These are phyloP conservation scores for Pseudogymnoascus sp. DNA, from an alignment of 2,329 filamentous ascomycete genomes.

Conservation along the genomic window DNA sequence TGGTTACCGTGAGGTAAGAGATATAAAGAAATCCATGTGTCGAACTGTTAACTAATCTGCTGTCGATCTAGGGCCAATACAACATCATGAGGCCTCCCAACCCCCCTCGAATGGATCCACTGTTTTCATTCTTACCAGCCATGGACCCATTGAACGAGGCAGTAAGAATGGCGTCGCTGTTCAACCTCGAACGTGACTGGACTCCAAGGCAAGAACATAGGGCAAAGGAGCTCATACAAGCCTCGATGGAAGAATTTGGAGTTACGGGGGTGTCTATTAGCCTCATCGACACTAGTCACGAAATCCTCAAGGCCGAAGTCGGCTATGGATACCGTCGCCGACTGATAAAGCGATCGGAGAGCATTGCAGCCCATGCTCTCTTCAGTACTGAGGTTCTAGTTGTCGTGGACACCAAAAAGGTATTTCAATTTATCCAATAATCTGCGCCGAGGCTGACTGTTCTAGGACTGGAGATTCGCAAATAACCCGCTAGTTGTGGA, in stretches of 20 bases:
- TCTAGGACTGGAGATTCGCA: conserved; percentile 31
- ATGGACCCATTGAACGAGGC: conserved; percentile 24
- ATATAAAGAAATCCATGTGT: not conserved
- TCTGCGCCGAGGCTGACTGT: not conserved
- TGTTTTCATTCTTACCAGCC: conserved; percentile 25
- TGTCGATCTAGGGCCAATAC: conserved; percentile 24
- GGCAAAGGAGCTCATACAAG: conserved; percentile 17
- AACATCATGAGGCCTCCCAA: conserved; percentile 28
- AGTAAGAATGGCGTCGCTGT: conserved; percentile 17
- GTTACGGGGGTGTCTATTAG: conserved; percentile 26
- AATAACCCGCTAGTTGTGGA: conserved; percentile 25
- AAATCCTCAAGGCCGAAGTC: conserved; percentile 27
- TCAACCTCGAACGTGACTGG: conserved; percentile 20
- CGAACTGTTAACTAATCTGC: not conserved
- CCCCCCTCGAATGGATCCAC: conserved; percentile 21
- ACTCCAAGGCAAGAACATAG: conserved; percentile 16
- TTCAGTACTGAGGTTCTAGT: conserved; percentile 27
- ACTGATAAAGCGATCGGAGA: conserved; percentile 23
- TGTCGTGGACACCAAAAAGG: conserved; percentile 27
- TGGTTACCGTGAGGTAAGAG: not conserved
- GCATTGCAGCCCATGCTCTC: conserved; percentile 31
- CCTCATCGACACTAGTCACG: conserved; percentile 26
- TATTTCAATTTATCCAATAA: conserved; percentile 14
- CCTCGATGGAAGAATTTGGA: conserved; percentile 23
- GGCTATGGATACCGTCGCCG: conserved; percentile 19